A percentile compares a stretch with the other conserved stretches of the same genome.
Evolutionary conservation across 2,329 filamentous ascomycete species (phyloP).

Genomic region (Lasiodiplodia gonubiensis): DNA sequence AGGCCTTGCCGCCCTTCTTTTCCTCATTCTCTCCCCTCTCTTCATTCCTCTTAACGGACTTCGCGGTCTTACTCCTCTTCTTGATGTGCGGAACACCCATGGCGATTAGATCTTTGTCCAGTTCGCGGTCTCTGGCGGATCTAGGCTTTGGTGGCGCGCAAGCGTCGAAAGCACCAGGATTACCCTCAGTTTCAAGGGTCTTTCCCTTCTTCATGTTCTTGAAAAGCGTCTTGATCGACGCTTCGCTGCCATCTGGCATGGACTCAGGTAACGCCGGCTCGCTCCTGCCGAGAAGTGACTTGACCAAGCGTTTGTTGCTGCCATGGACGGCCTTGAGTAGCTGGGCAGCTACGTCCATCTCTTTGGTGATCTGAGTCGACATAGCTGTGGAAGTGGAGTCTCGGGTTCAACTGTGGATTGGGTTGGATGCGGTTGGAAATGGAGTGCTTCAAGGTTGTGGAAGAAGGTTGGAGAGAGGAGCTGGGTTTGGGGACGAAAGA

Average conservation of each 20-base stretch:
- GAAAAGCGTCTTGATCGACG: background rate
- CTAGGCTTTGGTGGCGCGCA: background rate
- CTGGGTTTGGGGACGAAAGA: too few species aligned
- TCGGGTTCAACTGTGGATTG: too few species aligned
- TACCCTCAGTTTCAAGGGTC: too few species aligned
- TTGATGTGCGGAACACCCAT: background rate
- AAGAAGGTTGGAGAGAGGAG: too few species aligned
- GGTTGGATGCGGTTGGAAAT: too few species aligned
- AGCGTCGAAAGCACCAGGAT: background rate
- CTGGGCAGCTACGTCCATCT: too few species aligned
- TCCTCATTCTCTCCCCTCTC: background rate
- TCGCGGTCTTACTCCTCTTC: background rate
- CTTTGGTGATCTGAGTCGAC: too few species aligned
- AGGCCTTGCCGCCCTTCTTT: background rate
- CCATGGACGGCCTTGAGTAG: too few species aligned
- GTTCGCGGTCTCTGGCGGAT: background rate
- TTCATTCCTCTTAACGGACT: too few species aligned
- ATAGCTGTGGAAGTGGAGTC: too few species aligned
- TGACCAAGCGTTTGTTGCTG: background rate
- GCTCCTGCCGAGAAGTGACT: background rate
- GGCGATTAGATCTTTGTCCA: background rate
- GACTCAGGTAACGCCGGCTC: background rate
- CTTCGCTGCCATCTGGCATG: background rate
- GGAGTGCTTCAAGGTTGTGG: too few species aligned
- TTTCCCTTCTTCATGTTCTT: background rate